These are phyloP conservation scores for Xylaria hypoxylon DNA, from an alignment of 2,329 filamentous ascomycete genomes.

Conservation along the genomic window DNA sequence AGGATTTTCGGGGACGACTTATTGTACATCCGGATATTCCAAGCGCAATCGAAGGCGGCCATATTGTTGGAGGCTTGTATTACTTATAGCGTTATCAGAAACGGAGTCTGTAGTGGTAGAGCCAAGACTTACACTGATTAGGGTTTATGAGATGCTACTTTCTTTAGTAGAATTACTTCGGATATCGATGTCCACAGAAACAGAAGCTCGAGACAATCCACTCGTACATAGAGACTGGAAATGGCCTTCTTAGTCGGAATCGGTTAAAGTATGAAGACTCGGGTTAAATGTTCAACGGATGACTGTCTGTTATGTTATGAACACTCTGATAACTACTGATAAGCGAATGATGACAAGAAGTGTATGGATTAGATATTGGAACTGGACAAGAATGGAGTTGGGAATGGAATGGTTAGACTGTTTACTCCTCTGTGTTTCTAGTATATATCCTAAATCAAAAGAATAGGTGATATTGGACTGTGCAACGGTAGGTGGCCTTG, in stretches of 20 bases:
- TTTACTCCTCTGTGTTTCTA: not conserved
- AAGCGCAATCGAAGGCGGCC: not conserved
- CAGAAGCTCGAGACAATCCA: not conserved
- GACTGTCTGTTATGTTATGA: not conserved
- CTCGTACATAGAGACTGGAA: conserved; percentile 1
- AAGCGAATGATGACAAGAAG: not conserved
- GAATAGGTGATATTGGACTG: not conserved
- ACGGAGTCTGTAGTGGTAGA: not conserved
- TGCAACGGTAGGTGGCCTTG: not conserved
- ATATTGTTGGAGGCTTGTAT: not conserved
- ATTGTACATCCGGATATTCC: not conserved
- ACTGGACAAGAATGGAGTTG: not conserved
- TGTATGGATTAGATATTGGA: not conserved
- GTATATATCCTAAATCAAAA: not conserved
- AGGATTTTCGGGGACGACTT: not conserved
- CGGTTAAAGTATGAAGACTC: not conserved
- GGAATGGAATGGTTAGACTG: not conserved
- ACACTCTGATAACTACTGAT: not conserved
- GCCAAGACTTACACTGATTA: not conserved
- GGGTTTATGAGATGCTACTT: not conserved
- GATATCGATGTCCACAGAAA: not conserved
- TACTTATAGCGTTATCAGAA: not conserved
- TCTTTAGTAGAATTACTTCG: not conserved
- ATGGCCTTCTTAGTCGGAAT: not conserved
- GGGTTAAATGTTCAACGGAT: not conserved